These are phyloP conservation scores for Sphaerulina vaccinii DNA, from an alignment of 2,329 filamentous ascomycete species.

Conservation along the genomic window DNA sequence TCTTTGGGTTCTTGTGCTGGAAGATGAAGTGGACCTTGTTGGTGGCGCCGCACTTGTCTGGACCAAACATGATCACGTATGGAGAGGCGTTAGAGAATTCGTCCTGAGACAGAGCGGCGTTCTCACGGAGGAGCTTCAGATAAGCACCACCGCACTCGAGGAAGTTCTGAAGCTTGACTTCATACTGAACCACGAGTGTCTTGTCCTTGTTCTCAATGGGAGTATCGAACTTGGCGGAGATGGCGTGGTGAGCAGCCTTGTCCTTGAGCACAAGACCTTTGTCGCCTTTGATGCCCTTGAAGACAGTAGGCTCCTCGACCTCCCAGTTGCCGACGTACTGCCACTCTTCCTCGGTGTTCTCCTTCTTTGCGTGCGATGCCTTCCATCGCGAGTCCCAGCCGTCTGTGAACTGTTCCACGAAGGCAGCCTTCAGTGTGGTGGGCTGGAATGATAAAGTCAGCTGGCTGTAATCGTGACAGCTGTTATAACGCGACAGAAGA, in stretches of 20 bases:
- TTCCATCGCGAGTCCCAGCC: constrained; percentile 95
- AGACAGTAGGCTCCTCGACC: constrained; percentile 87
- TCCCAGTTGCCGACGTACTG: constrained; percentile 95
- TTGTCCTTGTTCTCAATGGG: constrained; percentile 97
- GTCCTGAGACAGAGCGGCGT: constrained; percentile 92
- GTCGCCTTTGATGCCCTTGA: constrained; percentile 91
- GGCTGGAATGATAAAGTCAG: constrained; percentile 57
- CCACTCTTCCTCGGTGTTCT: constrained; percentile 85
- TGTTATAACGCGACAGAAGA: not conserved
- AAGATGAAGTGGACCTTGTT: constrained; percentile 99
- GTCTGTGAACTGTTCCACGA: constrained; percentile 97
- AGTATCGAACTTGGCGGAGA: constrained; percentile 97
- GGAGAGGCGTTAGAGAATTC: constrained; percentile 97
- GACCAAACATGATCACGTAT: constrained; percentile 99
- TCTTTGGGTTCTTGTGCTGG: constrained; percentile 99
- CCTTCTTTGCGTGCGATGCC: constrained; percentile 95
- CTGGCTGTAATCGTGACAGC: not conserved
- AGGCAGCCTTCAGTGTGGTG: constrained; percentile 82
- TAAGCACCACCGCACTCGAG: constrained; percentile 98
- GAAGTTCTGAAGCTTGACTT: constrained; percentile 97
- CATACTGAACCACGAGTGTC: constrained; percentile 95
- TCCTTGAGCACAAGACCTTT: constrained; percentile 99
- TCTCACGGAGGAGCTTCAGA: constrained; percentile 97
- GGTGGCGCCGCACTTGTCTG: constrained; percentile 97
- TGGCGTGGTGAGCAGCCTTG: constrained; percentile 95